phyloP scores from a whole-genome alignment of 2,329 filamentous ascomycete genomes.

The Botryotinia globosa region DNA sequence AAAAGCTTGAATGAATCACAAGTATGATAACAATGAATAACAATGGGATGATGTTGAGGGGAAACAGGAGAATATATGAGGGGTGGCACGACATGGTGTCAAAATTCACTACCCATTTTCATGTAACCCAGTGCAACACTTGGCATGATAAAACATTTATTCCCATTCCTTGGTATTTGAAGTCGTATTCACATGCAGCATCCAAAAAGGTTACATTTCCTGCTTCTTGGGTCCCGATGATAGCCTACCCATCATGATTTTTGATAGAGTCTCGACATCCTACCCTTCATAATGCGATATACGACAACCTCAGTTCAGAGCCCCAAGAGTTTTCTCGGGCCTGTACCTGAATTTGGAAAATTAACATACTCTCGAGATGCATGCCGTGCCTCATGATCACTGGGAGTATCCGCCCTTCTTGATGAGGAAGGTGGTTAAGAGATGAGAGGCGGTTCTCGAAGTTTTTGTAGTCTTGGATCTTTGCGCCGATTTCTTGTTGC shows the following conservation, averaged over 20 bases:
- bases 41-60: not conserved
- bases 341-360: not conserved
- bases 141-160: not conserved
- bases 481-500: conserved; percentile 6
- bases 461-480: not conserved
- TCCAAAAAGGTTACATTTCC: not conserved
- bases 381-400: conserved; percentile 5
- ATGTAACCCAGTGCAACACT: not conserved
- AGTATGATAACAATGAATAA: not conserved
- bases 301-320: not conserved
- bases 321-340: not conserved
- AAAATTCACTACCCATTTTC: not conserved
- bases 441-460: not conserved
- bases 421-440: conserved; percentile 7
- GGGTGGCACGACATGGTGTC: not conserved
- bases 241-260: not conserved
- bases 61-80: not conserved
- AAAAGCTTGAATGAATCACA: not conserved
- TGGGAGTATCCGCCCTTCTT: not conserved
- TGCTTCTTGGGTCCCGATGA: not conserved
- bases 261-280: not conserved
- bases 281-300: not conserved
- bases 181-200: not conserved
- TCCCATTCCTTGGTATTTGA: not conserved
- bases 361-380: not conserved